Evolutionary conservation across 1,284 basidiomycete genomes (phyloP).

Genomic region (Caloboletus firmus): DNA sequence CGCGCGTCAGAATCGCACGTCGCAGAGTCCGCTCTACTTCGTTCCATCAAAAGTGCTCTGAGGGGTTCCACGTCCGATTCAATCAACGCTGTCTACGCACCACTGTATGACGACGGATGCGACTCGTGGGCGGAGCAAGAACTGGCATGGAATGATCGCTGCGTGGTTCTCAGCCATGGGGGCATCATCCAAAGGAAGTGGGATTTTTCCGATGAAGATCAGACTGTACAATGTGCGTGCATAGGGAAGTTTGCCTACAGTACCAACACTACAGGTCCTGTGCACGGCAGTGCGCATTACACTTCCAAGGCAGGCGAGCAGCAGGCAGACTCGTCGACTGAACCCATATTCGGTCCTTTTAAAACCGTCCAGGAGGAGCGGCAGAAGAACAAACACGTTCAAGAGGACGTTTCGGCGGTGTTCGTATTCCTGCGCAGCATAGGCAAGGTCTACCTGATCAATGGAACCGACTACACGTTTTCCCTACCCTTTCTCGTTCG

Average conservation of each 20-base stretch:
- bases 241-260: slow-evolving; percentile 70
- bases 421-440: slow-evolving; percentile 79
- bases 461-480: slow-evolving; percentile 76
- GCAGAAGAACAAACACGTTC: slow-evolving; percentile 33
- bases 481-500: slow-evolving; percentile 82
- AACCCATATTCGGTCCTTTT: slow-evolving; percentile 63
- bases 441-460: slow-evolving; percentile 71
- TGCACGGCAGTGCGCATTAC: slow-evolving; percentile 42
- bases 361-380: slow-evolving; percentile 32
- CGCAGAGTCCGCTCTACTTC: slow-evolving; percentile 46
- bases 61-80: slow-evolving; percentile 48
- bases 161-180: slow-evolving; percentile 69
- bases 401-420: slow-evolving; percentile 52
- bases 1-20: slow-evolving; percentile 6
- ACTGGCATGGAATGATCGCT: slow-evolving; percentile 70
- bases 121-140: slow-evolving; percentile 47
- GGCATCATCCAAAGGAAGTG: slow-evolving; percentile 73
- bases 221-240: slow-evolving; percentile 75
- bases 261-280: slow-evolving; percentile 31
- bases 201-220: slow-evolving; percentile 68
- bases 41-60: slow-evolving; percentile 51
- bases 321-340: slow-evolving; percentile 35
- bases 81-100: slow-evolving; percentile 39
- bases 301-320: slow-evolving; percentile 33
- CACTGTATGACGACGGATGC: slow-evolving; percentile 37